Conservation (phyloP, 768 basidiomycete genomes). For the Roridomyces roridus region DNA sequence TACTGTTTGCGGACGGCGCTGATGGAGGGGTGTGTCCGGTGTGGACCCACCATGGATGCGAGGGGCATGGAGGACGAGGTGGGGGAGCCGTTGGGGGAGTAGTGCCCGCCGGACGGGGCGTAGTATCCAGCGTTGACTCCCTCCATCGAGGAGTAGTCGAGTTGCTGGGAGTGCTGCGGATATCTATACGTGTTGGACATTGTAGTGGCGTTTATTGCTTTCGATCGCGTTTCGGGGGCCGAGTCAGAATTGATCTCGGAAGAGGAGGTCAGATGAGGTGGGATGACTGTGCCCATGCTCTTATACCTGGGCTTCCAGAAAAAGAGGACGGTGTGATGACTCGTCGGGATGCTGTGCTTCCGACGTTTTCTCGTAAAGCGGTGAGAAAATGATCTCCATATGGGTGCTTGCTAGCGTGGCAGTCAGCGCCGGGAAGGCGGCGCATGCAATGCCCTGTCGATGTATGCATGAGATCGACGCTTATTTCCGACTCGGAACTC, state of each 20-base stretch:
- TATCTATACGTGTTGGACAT: slow-evolving; percentile 22
- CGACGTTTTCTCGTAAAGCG: no score
- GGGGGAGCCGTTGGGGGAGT: slow-evolving; percentile 14
- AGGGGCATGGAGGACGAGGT: slow-evolving; percentile 19
- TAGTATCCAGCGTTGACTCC: slow-evolving; percentile 16
- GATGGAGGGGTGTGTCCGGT: slow-evolving; percentile 18
- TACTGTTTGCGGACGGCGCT: slow-evolving; percentile 17
- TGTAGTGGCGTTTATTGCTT: slow-evolving; percentile 12
- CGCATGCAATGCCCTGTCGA: no score
- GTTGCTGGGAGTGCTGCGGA: slow-evolving; percentile 17
- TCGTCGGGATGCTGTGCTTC: no score
- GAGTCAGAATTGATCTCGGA: slow-evolving; percentile 15
- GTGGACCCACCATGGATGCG: slow-evolving; percentile 13
- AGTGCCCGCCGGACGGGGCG: slow-evolving; percentile 10
- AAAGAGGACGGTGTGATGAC: slow-evolving; percentile 1
- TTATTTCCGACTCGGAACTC: no score
- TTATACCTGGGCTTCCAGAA: slow-evolving; percentile 2
- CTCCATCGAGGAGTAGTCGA: slow-evolving; percentile 24
- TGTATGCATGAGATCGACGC: no score
- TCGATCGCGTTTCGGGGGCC: slow-evolving; percentile 10
- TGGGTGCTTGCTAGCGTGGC: no score
- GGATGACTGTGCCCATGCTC: slow-evolving; percentile 15
- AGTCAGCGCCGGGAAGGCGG: no score
- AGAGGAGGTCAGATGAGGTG: slow-evolving; percentile 16
- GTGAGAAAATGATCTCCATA: no score